phyloP scores from a whole-genome alignment of 805 yeast species.

The Starmerella apis region DNA sequence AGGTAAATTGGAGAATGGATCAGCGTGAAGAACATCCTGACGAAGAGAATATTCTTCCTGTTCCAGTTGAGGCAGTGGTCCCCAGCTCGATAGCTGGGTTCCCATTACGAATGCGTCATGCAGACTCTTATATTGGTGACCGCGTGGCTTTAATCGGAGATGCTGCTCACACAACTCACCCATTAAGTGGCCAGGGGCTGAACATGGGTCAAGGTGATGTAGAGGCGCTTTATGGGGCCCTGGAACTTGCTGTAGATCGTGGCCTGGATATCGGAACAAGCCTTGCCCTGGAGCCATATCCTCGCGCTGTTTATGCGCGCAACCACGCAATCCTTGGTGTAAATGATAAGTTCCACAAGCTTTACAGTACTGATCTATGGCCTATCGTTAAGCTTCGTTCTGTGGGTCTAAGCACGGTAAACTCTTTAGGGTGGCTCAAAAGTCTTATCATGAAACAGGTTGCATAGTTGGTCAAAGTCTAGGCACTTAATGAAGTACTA shows the following conservation, averaged over 20 bases:
- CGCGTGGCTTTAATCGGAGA: conserved; percentile 92
- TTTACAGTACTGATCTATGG: conserved; percentile 60
- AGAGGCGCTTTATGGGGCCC: conserved; percentile 51
- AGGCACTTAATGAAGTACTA: too few relatives aligned
- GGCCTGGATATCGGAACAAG: conserved; percentile 84
- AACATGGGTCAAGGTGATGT: conserved; percentile 97
- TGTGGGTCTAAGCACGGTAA: conserved; percentile 61
- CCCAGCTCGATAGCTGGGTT: conserved; percentile 69
- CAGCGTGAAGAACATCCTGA: conserved; percentile 40
- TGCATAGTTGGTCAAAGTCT: conserved; percentile 4
- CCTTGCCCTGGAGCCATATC: conserved; percentile 75
- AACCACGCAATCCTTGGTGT: conserved; percentile 77
- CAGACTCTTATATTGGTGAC: conserved; percentile 75
- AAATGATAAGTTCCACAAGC: conserved; percentile 83
- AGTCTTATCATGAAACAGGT: conserved; percentile 54
- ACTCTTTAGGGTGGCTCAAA: conserved; percentile 55
- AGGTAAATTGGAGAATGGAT: conserved; percentile 60
- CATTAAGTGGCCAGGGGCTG: conserved; percentile 94
- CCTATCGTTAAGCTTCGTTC: conserved; percentile 71
- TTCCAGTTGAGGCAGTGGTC: conserved; percentile 49
- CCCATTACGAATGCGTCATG: conserved; percentile 81
- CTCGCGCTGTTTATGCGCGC: conserved; percentile 66
- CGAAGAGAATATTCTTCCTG: conserved; percentile 51
- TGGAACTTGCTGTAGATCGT: conserved; percentile 59
- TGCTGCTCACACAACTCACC: conserved; percentile 97